These are phyloP conservation scores for Claviceps capensis DNA, from an alignment of 2,329 filamentous ascomycete genomes.

Conservation along the genomic window DNA sequence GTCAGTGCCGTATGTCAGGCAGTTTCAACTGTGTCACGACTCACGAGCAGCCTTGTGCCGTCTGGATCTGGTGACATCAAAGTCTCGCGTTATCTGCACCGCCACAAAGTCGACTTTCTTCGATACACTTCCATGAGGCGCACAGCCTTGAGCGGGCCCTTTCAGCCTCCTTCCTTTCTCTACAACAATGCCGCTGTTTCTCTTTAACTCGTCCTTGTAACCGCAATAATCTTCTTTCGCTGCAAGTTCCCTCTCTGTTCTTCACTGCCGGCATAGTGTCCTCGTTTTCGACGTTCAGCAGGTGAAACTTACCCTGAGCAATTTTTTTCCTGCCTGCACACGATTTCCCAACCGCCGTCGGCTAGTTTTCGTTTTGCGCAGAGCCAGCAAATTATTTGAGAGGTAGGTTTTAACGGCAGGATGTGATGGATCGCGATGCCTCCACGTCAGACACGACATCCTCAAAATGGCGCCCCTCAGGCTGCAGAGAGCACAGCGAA, in stretches of 20 bases:
- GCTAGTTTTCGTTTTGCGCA: neutral
- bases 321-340: neutral
- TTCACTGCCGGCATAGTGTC: neutral
- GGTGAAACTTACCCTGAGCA: neutral
- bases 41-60: neutral
- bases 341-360: neutral
- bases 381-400: neutral
- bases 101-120: conserved; percentile 28
- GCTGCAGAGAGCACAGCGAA: neutral
- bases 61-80: neutral
- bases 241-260: neutral
- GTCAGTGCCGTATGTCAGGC: too few relatives aligned
- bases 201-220: neutral
- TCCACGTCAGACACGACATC: neutral
- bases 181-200: neutral
- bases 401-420: neutral
- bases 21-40: too few relatives aligned
- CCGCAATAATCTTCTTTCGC: neutral
- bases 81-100: conserved; percentile 15
- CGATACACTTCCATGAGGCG: conserved; percentile 30
- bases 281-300: neutral
- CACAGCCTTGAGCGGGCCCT: conserved; percentile 16
- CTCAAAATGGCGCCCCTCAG: neutral
- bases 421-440: neutral
- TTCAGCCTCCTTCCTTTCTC: conserved; percentile 14